Evolutionary conservation across 2,329 filamentous ascomycete species (phyloP).

Genomic region (Chaetothyriales sp.): DNA sequence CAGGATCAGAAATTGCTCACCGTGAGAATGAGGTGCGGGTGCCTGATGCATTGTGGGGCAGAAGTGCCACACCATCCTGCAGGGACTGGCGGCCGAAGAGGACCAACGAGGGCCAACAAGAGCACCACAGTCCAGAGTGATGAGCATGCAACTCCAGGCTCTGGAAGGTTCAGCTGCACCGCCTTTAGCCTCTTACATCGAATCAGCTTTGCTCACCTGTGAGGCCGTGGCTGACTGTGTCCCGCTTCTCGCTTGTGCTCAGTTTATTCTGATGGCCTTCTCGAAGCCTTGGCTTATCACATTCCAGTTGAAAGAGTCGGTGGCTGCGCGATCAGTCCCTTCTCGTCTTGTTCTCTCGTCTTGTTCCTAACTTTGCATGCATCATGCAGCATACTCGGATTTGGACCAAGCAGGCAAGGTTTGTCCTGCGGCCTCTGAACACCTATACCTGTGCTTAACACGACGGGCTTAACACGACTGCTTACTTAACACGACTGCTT

Average conservation of each 20-base stretch:
- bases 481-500: too few relatives aligned
- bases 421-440: neutral
- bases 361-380: neutral
- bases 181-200: neutral
- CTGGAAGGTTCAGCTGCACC: too few relatives aligned
- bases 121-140: neutral
- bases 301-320: neutral
- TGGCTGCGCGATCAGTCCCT: neutral
- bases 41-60: neutral
- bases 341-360: too few relatives aligned
- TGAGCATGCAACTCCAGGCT: too few relatives aligned
- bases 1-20: neutral
- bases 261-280: too few relatives aligned
- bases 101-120: neutral
- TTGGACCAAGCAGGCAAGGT: neutral
- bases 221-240: too few relatives aligned
- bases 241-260: too few relatives aligned
- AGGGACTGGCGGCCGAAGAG: neutral
- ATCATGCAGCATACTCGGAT: neutral
- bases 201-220: neutral
- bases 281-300: too few relatives aligned
- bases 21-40: neutral
- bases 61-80: neutral
- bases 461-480: too few relatives aligned
- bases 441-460: neutral